Evolutionary conservation across 371 early-diverging fungal species (phyloP).

Genomic region (Actinomortierella wolfii): DNA sequence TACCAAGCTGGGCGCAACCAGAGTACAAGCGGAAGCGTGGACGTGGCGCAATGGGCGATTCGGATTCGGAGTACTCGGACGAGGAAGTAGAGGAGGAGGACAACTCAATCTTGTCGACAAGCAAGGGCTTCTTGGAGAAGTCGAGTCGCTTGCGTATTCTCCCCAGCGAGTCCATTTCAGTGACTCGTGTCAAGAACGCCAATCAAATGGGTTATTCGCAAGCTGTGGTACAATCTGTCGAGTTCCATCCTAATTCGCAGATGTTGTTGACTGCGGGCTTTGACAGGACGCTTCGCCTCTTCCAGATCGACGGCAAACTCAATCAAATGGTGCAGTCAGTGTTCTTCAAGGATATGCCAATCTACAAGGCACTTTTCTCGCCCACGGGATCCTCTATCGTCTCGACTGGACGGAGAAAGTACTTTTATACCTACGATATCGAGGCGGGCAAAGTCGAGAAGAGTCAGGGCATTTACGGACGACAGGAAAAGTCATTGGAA

Average conservation of each 20-base stretch:
- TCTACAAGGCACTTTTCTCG: constrained; percentile 75
- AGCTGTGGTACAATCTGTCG: constrained; percentile 69
- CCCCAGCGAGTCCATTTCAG: constrained; percentile 59
- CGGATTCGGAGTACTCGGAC: constrained; percentile 52
- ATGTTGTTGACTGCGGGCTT: constrained; percentile 85
- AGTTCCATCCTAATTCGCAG: constrained; percentile 91
- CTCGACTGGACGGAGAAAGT: constrained; percentile 73
- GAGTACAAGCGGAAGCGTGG: constrained; percentile 34
- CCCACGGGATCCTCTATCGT: constrained; percentile 77
- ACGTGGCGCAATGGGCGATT: constrained; percentile 33
- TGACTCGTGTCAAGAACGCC: constrained; percentile 77
- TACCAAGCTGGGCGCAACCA: constrained; percentile 83
- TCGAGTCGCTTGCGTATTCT: constrained; percentile 42
- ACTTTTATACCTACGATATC: constrained; percentile 87
- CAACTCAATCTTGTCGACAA: constrained; percentile 54
- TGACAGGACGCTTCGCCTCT: constrained; percentile 84
- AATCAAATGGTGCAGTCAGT: constrained; percentile 89
- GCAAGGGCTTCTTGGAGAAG: constrained; percentile 58
- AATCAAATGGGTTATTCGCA: constrained; percentile 68
- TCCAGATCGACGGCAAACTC: constrained; percentile 88
- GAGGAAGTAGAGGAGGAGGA: constrained; percentile 50
- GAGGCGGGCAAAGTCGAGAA: constrained; percentile 75
- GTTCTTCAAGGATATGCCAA: constrained; percentile 81
- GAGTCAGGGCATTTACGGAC: constrained; percentile 75
- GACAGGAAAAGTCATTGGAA: constrained; percentile 68